These are phyloP conservation scores for Trapa bicornis DNA, from an alignment of 345 rosid species.

Conservation along the genomic window DNA sequence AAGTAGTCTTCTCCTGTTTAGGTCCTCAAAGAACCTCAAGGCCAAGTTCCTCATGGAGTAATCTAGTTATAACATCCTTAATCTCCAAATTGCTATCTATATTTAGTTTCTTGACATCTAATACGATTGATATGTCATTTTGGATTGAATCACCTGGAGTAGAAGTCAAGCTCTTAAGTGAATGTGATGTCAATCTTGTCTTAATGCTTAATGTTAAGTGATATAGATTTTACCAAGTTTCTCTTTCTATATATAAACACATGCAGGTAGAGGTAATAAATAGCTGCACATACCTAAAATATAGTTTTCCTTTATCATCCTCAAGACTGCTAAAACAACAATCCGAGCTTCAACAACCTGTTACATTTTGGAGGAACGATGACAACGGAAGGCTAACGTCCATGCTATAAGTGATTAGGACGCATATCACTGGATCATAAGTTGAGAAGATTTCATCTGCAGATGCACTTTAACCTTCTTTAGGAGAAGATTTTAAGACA, in stretches of 20 bases:
- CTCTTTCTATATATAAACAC: not conserved
- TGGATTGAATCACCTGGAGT: slow-evolving; percentile 47
- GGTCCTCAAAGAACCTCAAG: slow-evolving; percentile 44
- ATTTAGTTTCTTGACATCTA: slow-evolving; percentile 34
- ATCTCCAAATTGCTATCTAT: slow-evolving; percentile 23
- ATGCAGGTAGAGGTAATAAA: not conserved
- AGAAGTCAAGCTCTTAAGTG: not conserved
- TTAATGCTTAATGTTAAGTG: not conserved
- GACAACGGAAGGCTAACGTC: not conserved
- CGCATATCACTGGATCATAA: not conserved
- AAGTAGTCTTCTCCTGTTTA: slow-evolving; percentile 6
- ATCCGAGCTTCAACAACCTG: slow-evolving; percentile 94
- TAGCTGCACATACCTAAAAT: slow-evolving; percentile 28
- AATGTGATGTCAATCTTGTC: not conserved
- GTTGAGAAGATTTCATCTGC: slow-evolving; percentile 23
- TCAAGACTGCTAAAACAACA: slow-evolving; percentile 74
- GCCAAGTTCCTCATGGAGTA: slow-evolving; percentile 56
- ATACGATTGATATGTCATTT: slow-evolving; percentile 60
- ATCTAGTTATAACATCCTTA: slow-evolving; percentile 39
- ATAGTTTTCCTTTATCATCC: slow-evolving; percentile 81
- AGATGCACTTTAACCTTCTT: slow-evolving; percentile 70
- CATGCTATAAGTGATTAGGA: not conserved
- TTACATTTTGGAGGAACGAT: not conserved
- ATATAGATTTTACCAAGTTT: not conserved
- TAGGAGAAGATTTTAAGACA: slow-evolving; percentile 50